A percentile compares a stretch with the other conserved stretches of the same genome.
phyloP scores from a whole-genome alignment of 352 stramenopile species.

The Elongisporangium anandrum region DNA sequence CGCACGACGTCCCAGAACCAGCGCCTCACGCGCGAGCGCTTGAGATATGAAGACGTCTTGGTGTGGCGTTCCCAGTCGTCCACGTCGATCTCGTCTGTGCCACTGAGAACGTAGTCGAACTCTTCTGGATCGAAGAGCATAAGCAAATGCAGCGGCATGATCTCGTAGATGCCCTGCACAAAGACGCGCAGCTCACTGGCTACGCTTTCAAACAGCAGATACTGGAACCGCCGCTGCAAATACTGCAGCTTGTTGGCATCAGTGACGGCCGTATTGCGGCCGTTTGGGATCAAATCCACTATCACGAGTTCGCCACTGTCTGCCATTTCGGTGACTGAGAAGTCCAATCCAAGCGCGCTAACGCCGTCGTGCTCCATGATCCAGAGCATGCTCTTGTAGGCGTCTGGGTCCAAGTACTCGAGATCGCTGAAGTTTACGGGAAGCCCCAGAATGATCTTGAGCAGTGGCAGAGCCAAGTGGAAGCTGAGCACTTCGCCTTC shows the following conservation, averaged over 20 bases:
- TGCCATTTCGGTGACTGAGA: conserved; percentile 20
- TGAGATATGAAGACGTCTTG: conserved; percentile 29
- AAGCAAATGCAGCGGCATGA: conserved; percentile 88
- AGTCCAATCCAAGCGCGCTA: conserved; percentile 33
- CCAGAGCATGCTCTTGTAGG: conserved; percentile 47
- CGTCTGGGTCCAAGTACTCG: conserved; percentile 32
- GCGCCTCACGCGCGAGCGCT: conserved; percentile 20
- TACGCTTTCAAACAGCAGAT: conserved; percentile 88
- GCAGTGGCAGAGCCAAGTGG: conserved; percentile 71
- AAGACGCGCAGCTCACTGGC: conserved; percentile 71
- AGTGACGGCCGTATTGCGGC: conserved; percentile 67
- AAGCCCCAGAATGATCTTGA: conserved; percentile 45
- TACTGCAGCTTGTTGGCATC: conserved; percentile 91
- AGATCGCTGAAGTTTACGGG: conserved; percentile 37
- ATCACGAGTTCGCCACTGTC: conserved; percentile 9
- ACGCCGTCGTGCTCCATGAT: conserved; percentile 37
- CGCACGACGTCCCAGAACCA: conserved; percentile 81
- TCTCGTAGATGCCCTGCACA: conserved; percentile 92
- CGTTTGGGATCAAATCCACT: conserved; percentile 40
- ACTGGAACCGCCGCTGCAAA: conserved; percentile 82
- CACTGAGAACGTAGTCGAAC: conserved; percentile 92
- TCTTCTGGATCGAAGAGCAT: conserved; percentile 95
- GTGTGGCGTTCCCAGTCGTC: conserved; percentile 92
- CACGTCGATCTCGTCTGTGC: conserved; percentile 91
- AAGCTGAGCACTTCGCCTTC: conserved; percentile 90